phyloP scores from a whole-genome alignment of 129 eudicot genomes.

The Heracleum sosnowskyi region DNA sequence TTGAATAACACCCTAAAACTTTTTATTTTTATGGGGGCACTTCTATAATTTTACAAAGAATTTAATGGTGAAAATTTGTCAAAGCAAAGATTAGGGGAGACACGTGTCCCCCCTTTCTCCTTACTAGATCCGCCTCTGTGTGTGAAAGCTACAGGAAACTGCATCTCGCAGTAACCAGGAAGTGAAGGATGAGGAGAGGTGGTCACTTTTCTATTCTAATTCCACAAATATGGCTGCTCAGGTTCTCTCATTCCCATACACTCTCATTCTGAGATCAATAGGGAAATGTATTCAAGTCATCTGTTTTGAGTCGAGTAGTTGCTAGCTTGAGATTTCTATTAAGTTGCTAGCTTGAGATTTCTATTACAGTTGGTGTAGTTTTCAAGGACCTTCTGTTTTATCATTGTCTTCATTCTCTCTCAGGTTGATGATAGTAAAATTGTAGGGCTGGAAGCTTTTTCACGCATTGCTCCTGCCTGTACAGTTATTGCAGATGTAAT shows the following conservation, averaged over 20 bases:
- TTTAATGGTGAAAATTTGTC: neutral
- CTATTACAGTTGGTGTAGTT: neutral
- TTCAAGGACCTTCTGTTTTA: conserved; percentile 3
- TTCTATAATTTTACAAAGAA: no score
- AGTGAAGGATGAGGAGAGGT: conserved; percentile 47
- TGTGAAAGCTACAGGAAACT: conserved; percentile 27
- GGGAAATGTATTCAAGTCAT: neutral
- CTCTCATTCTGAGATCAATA: neutral
- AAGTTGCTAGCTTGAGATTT: neutral
- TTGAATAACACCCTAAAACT: no score
- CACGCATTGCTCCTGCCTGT: conserved; percentile 66
- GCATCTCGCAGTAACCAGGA: conserved; percentile 22
- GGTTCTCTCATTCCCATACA: conserved; percentile 27
- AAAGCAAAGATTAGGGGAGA: no score
- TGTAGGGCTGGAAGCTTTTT: conserved; percentile 56
- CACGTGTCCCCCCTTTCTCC: no score
- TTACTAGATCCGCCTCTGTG: neutral
- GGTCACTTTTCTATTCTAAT: conserved; percentile 54
- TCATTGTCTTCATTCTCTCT: neutral
- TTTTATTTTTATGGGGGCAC: neutral
- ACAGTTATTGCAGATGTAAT: conserved; percentile 45
- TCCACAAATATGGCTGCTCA: conserved; percentile 62
- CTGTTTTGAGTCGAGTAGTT: neutral
- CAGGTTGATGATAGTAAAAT: conserved; percentile 59
- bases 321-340: neutral